phyloP scores from a whole-genome alignment of 1,284 basidiomycete genomes.

The Boletus mariae region DNA sequence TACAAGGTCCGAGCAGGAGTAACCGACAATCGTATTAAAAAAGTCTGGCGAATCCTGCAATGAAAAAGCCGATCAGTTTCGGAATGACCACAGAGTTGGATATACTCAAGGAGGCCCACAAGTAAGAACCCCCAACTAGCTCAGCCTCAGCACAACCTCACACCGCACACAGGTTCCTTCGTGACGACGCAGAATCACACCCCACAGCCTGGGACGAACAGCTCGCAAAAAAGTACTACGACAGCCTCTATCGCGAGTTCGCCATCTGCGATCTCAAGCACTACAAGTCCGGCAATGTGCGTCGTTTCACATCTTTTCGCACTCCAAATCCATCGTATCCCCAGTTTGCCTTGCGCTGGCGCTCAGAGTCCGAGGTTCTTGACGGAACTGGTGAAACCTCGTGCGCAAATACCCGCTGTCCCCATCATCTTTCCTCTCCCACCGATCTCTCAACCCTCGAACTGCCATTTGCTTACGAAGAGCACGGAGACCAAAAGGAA shows the following conservation, averaged over 20 bases:
- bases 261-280: slow-evolving; percentile 92
- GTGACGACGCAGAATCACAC: slow-evolving; percentile 46
- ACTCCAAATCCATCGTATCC: background rate
- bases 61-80: background rate
- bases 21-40: no score
- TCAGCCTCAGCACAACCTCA: no score
- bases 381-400: slow-evolving; percentile 79
- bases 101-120: slow-evolving; percentile 43
- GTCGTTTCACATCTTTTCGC: slow-evolving; percentile 12
- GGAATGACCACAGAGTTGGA: slow-evolving; percentile 53
- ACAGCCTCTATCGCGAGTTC: slow-evolving; percentile 84
- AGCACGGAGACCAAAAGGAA: slow-evolving; percentile 70
- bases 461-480: slow-evolving; percentile 83
- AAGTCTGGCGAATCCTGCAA: background rate
- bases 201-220: slow-evolving; percentile 67
- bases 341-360: slow-evolving; percentile 86
- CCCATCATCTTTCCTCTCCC: background rate
- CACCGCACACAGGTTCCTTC: slow-evolving; percentile 64
- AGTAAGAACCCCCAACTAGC: no score
- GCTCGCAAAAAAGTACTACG: slow-evolving; percentile 84
- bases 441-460: slow-evolving; percentile 64
- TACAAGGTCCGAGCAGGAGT: no score
- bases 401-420: slow-evolving; percentile 84
- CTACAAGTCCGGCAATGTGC: slow-evolving; percentile 85
- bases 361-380: slow-evolving; percentile 85